phyloP scores from a whole-genome alignment of 148 eudicot species.

The Chenopodium berlandieri region DNA sequence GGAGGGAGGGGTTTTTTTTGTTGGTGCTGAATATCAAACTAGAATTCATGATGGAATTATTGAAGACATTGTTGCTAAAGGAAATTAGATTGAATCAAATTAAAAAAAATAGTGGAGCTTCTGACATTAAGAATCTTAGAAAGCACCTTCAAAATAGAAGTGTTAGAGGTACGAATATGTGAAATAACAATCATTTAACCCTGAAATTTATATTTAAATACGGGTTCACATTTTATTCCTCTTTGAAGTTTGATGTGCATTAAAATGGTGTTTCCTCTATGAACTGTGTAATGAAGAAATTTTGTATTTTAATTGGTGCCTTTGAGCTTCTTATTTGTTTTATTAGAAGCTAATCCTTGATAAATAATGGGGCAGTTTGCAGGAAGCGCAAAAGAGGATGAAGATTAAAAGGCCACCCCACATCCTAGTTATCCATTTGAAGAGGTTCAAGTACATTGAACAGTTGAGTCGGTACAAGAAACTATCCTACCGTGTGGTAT shows the following conservation, averaged over 20 bases:
- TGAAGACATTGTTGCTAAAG: background rate
- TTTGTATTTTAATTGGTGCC: background rate
- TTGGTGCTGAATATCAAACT: background rate
- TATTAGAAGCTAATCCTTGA: constrained; percentile 14
- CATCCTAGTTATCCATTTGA: constrained; percentile 78
- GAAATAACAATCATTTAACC: background rate
- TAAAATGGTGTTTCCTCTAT: background rate
- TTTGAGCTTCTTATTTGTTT: background rate
- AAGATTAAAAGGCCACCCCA: constrained; percentile 90
- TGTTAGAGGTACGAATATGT: background rate
- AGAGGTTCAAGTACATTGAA: constrained; percentile 86
- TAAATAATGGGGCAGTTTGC: constrained; percentile 46
- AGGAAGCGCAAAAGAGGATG: constrained; percentile 95
- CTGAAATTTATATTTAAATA: too few relatives aligned
- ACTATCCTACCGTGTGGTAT: constrained; percentile 79
- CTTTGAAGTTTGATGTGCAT: background rate
- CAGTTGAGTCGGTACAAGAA: constrained; percentile 82
- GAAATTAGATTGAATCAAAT: too few relatives aligned
- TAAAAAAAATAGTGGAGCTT: background rate
- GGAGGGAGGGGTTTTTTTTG: background rate
- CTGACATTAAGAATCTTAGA: background rate
- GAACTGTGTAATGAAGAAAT: background rate
- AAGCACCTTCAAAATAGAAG: background rate
- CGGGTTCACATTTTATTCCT: background rate
- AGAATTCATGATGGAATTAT: background rate